Base-by-base conservation (phyloP, 345 rosid species). In the Pugionium cornutum region DNA sequence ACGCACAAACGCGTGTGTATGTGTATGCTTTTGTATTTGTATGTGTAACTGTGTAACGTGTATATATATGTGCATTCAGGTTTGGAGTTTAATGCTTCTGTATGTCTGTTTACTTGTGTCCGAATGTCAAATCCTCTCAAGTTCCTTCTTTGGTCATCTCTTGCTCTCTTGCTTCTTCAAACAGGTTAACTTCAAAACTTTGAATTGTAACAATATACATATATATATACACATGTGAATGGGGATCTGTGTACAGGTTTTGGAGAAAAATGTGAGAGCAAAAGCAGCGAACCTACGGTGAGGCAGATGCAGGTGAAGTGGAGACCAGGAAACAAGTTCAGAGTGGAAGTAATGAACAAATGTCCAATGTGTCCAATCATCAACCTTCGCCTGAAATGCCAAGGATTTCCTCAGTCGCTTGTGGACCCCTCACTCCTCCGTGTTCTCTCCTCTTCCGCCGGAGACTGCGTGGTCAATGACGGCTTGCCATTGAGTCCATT, bases 281-380 rank as follows among this genome's bases (percentile, higher is more conserved):
- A 34, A 67, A 62, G 64, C 59, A 67, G 61, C 37, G 59, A 46
- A 48, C 77, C 77, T 6, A 18, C 30, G 8, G 73, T 74, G 59
- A 74, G 4, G 58, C 77, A 74, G 68, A 74, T 64, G 3, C 59
- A 32, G 4, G 54, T 64, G 65, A 56, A 56, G 46, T n/a, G 52
- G 58, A 56, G 53, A 37, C 58, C 61, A 45, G 68, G 68, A 67
- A 61, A 27, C 11, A 67, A 61, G 68, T 74, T 47, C 51, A 74
- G 31, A 54, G 77, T 74, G 29, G 73, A 74, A 18, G 68, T 74
- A 26, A 55, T 54, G 54, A 74, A 74, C 69, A 67, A 61, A 26
- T 74, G 77, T 61, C 77, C 70, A 4, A 64, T 57, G 70, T 72
- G 70, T 65, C 76, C 77, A 40, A 41, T 74, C 59, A 67, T 74